phyloP scores from a whole-genome alignment of 202 grass and related monocot species.

The Panicum virgatum region DNA sequence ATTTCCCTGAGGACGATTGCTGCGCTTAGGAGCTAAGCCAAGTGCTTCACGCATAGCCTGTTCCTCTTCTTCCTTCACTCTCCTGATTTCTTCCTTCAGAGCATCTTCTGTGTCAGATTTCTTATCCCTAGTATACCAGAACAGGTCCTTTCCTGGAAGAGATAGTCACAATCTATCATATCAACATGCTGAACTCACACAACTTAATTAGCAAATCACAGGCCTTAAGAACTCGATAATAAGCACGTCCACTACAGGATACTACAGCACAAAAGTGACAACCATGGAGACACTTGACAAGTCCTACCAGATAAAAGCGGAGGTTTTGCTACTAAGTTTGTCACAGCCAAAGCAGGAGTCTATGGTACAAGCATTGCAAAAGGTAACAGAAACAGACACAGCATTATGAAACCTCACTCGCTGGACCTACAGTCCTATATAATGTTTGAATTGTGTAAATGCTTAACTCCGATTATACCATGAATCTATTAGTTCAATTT shows the following conservation, averaged over 20 bases:
- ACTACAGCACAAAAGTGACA: not conserved
- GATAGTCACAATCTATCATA: not conserved
- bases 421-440: not conserved
- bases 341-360: not conserved
- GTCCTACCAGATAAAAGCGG: not conserved
- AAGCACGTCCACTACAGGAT: not conserved
- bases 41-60: constrained; percentile 92
- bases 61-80: constrained; percentile 96
- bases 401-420: not conserved
- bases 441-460: not conserved
- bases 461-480: not conserved
- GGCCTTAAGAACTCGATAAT: constrained; percentile 3
- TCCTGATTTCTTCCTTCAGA: constrained; percentile 88
- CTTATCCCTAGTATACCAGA: constrained; percentile 89
- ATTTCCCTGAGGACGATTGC: constrained; percentile 63
- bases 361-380: not conserved
- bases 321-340: not conserved
- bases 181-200: not conserved
- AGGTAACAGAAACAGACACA: not conserved
- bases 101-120: constrained; percentile 67
- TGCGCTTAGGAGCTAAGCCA: constrained; percentile 91
- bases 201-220: not conserved
- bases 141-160: constrained; percentile 78
- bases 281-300: not conserved
- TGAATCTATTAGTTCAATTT: constrained; percentile 6